Evolutionary conservation across 441 rosid species (phyloP), one percentile per base, ranked within the genome.

Genomic region (Gossypium gossypioides): DNA sequence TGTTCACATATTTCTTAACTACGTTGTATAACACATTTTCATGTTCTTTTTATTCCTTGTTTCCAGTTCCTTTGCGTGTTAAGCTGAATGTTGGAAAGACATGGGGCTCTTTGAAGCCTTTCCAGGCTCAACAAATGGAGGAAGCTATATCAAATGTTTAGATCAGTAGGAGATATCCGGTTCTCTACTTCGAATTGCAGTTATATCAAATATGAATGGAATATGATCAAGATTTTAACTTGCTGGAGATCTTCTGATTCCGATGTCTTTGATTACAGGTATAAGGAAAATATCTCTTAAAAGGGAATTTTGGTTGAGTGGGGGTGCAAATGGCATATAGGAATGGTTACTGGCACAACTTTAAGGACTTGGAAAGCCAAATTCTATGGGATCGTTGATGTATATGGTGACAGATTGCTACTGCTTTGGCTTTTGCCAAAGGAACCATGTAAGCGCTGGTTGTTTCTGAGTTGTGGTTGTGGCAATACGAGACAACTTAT

Each of bases 51-150:
- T 68, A 29, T 51, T 13, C 4, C 78, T 71, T 50, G 52, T 69
- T 71, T 82, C 65, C 88, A 95, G 98, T 92, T 77, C 98, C 99
- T 62, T 77, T 95, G 82, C 93, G 68, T 69, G 95, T 89, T 82
- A 92, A 95, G 83, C 73, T 91, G 78, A 86, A 87, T 79, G 82
- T 88, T 78, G 99, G 99, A 81, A 92, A 83, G 81, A 89, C 97
- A 5, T 95, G 98, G 99, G 99, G 99, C 69, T 86, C 95, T 51
- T 79, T 91, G 88, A 83, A 88, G 87, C 82, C 93, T 72, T 82
- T 82, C 57, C 82, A 77, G 55, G 83, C 82, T 48, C 70, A 85
- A 76, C 73, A 56, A 67, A 51, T 61, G 9, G 78, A 74, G 80
- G 75, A 76, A 69, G 71, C 55, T 40, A 52, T 71, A 67, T 64